These are phyloP conservation scores for Xylaria grammica DNA, from an alignment of 495 filamentous ascomycete species.

Conservation along the genomic window DNA sequence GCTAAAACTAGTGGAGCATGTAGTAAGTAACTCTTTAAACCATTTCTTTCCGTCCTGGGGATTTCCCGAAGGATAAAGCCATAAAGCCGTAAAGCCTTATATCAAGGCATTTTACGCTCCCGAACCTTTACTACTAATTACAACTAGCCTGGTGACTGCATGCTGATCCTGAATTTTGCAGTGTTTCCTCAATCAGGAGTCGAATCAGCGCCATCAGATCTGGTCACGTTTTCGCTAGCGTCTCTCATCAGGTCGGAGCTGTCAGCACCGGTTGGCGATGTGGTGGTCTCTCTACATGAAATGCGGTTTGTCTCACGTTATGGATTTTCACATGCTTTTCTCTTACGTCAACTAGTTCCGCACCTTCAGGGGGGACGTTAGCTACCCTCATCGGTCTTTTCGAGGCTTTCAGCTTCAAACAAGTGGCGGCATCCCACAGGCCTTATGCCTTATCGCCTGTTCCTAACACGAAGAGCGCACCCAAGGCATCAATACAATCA, in stretches of 20 bases:
- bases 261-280: slow-evolving; percentile 58
- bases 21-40: slow-evolving; percentile 32
- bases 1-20: slow-evolving; percentile 80
- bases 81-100: neutral
- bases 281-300: slow-evolving; percentile 66
- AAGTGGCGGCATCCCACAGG: slow-evolving; percentile 59
- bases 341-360: slow-evolving; percentile 39
- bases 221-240: slow-evolving; percentile 74
- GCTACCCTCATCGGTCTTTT: slow-evolving; percentile 66
- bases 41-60: neutral
- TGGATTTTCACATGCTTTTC: neutral
- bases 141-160: neutral
- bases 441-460: slow-evolving; percentile 74
- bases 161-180: neutral
- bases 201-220: slow-evolving; percentile 84
- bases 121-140: neutral
- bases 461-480: slow-evolving; percentile 52
- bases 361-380: slow-evolving; percentile 77
- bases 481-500: slow-evolving; percentile 40
- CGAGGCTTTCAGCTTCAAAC: slow-evolving; percentile 62
- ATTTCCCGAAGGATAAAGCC: neutral
- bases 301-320: slow-evolving; percentile 54
- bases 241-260: slow-evolving; percentile 66
- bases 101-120: neutral
- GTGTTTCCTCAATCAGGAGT: slow-evolving; percentile 84